Evolutionary conservation across 352 stramenopile genomes (phyloP).

Genomic region (Peronospora destructor): DNA sequence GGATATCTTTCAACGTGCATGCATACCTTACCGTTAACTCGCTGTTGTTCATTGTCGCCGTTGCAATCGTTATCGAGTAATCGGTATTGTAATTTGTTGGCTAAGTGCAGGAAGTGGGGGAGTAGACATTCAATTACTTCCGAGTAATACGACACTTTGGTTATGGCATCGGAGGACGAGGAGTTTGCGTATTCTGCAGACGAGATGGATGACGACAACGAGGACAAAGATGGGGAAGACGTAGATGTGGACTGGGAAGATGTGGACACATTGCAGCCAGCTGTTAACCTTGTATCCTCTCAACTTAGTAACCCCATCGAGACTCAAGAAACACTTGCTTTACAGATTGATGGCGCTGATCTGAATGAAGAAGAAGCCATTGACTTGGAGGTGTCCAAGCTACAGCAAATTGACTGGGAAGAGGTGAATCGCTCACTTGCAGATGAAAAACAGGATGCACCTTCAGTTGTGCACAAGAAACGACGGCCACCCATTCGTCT

Average conservation of each 20-base stretch:
- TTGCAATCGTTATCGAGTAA: too few relatives aligned
- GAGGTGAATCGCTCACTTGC: conserved; percentile 53
- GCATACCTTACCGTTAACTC: too few relatives aligned
- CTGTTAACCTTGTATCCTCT: not conserved
- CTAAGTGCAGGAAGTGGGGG: too few relatives aligned
- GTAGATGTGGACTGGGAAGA: conserved; percentile 56
- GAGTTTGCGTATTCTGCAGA: conserved; percentile 44
- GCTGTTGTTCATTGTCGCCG: too few relatives aligned
- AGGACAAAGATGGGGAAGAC: conserved; percentile 32
- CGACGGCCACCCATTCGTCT: conserved; percentile 38
- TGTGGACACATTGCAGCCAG: conserved; percentile 24
- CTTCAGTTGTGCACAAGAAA: conserved; percentile 28
- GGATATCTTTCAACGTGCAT: too few relatives aligned
- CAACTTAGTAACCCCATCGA: not conserved
- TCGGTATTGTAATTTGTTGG: too few relatives aligned
- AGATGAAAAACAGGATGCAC: conserved; percentile 10
- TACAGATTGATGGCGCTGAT: too few relatives aligned
- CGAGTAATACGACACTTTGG: not conserved
- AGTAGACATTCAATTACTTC: not conserved
- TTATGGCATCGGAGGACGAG: conserved; percentile 31
- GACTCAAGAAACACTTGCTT: conserved; percentile 12
- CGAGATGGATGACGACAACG: conserved; percentile 27
- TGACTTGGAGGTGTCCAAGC: conserved; percentile 11
- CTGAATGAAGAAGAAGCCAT: conserved; percentile 3
- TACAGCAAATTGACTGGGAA: conserved; percentile 59